phyloP scores from a whole-genome alignment of 441 rosid genomes.

The California macrophylla region DNA sequence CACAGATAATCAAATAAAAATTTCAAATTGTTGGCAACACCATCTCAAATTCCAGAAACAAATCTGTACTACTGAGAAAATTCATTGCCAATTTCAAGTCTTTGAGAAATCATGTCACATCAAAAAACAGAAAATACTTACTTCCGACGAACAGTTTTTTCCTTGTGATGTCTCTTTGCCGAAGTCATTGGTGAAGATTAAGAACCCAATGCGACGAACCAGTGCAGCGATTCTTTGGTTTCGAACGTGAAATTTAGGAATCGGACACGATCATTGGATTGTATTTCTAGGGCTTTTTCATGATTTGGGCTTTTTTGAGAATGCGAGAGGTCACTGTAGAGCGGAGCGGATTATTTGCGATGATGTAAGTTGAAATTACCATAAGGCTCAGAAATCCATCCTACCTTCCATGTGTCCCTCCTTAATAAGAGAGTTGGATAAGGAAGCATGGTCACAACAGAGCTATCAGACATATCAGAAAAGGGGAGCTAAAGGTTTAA shows the following conservation, averaged over 20 bases:
- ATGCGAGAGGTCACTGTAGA: background rate
- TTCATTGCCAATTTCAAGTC: background rate
- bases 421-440: too few species aligned
- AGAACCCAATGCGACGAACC: background rate
- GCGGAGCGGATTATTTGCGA: background rate
- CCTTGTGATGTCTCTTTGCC: slow-evolving; percentile 67
- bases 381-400: too few species aligned
- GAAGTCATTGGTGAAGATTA: slow-evolving; percentile 38
- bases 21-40: background rate
- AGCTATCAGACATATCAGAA: too few species aligned
- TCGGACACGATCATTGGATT: background rate
- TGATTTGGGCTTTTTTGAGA: background rate
- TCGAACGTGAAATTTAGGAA: background rate
- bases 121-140: slow-evolving; percentile 21
- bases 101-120: background rate
- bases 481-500: too few species aligned
- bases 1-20: background rate
- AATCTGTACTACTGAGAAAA: background rate
- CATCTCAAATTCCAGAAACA: background rate
- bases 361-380: background rate
- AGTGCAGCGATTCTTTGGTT: background rate
- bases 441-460: too few species aligned
- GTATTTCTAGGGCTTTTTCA: background rate
- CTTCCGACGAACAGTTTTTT: slow-evolving; percentile 79
- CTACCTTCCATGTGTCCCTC: too few species aligned